Evolutionary conservation across 75 land plant species (phyloP).

Genomic region (Sequoiadendron giganteum): DNA sequence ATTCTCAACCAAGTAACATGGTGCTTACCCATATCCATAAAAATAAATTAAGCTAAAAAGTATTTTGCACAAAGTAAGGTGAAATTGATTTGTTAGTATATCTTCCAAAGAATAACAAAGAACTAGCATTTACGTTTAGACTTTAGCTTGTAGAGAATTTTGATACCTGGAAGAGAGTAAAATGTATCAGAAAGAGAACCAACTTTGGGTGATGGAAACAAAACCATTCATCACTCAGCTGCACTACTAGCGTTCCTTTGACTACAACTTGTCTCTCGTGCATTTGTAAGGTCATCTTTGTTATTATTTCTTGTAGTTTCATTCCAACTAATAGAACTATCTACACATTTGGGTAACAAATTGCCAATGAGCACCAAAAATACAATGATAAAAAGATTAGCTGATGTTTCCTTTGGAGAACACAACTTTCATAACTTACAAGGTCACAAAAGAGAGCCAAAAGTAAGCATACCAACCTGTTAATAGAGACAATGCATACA

Average conservation of each 20-base stretch:
- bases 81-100: background rate
- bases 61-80: constrained; percentile 22
- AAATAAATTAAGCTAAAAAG: constrained; percentile 38
- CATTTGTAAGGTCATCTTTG: too few relatives aligned
- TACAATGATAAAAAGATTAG: background rate
- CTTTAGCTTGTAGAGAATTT: too few relatives aligned
- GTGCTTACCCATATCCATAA: constrained; percentile 35
- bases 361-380: too few relatives aligned
- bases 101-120: background rate
- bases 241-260: too few relatives aligned
- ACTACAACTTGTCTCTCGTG: too few relatives aligned
- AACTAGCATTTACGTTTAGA: background rate
- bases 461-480: constrained; percentile 57
- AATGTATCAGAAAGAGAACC: too few relatives aligned
- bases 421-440: constrained; percentile 34
- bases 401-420: background rate
- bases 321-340: too few relatives aligned
- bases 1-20: background rate
- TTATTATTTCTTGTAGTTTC: too few relatives aligned
- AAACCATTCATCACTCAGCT: too few relatives aligned
- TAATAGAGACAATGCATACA: background rate
- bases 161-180: too few relatives aligned
- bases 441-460: constrained; percentile 56
- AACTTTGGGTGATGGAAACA: too few relatives aligned
- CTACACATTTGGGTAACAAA: too few relatives aligned